Evolutionary conservation across 768 basidiomycete genomes (phyloP).

Genomic region (Mycena epipterygia): DNA sequence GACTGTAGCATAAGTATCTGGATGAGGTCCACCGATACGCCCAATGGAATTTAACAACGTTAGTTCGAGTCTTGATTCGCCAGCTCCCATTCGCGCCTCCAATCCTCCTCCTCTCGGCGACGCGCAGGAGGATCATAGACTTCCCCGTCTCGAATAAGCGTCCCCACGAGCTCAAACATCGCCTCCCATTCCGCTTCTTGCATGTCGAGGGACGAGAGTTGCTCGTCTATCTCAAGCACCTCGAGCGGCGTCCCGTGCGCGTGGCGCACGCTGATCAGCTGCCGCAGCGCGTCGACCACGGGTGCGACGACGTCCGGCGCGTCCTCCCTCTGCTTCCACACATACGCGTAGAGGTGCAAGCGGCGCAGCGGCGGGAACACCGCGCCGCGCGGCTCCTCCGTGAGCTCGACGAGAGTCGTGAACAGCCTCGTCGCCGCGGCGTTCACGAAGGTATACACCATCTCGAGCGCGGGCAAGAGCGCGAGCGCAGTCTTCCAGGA

Average conservation of each 20-base stretch:
- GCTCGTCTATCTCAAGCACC: slow-evolving; percentile 8
- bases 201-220: neutral
- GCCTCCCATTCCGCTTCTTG: neutral
- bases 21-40: too few relatives aligned
- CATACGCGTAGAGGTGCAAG: neutral
- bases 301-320: neutral
- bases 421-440: neutral
- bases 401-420: neutral
- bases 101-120: neutral
- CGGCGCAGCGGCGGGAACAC: neutral
- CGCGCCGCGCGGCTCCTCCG: neutral
- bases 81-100: too few relatives aligned
- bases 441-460: neutral
- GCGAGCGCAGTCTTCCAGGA: slow-evolving; percentile 5
- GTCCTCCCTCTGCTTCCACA: neutral
- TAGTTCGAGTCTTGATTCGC: too few relatives aligned
- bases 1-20: too few relatives aligned
- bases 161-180: neutral
- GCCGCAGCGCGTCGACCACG: neutral
- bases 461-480: slow-evolving; percentile 2
- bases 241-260: neutral
- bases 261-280: neutral
- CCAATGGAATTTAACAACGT: too few relatives aligned
- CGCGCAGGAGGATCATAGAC: neutral
- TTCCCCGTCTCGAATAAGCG: neutral